phyloP scores from a whole-genome alignment of 1,139 yeast genomes.

The Saccharomyces hybrid region DNA sequence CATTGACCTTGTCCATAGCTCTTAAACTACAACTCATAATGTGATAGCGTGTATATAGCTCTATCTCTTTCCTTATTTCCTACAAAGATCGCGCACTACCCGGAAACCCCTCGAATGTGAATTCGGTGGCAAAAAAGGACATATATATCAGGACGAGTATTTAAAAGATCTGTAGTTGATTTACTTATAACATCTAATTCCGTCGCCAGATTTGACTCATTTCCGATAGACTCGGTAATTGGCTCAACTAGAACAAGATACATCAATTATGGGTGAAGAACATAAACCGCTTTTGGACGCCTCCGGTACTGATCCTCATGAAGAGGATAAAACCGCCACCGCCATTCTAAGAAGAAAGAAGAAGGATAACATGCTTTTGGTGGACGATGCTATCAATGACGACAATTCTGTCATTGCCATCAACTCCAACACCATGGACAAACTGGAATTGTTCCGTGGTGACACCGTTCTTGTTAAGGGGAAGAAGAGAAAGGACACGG shows the following conservation, averaged over 20 bases:
- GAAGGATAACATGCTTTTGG: slow-evolving; percentile 86
- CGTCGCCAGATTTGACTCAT: background rate
- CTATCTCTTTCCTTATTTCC: background rate
- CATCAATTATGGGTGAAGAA: slow-evolving; percentile 29
- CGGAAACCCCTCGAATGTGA: slow-evolving; percentile 1
- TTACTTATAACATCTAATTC: background rate
- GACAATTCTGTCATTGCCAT: slow-evolving; percentile 94
- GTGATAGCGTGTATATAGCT: no score
- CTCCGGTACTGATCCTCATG: slow-evolving; percentile 44
- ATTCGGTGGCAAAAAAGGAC: slow-evolving; percentile 1
- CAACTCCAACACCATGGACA: slow-evolving; percentile 92
- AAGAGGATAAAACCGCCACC: slow-evolving; percentile 88
- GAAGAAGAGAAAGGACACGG: slow-evolving; percentile 96
- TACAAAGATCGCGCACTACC: background rate
- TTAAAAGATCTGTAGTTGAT: background rate
- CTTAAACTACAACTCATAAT: no score
- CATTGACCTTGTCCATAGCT: background rate
- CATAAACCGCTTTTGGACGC: slow-evolving; percentile 43
- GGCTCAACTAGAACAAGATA: background rate
- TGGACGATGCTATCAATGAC: slow-evolving; percentile 95
- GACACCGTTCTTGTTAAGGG: slow-evolving; percentile 97
- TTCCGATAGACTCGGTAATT: background rate
- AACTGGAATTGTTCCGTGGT: slow-evolving; percentile 90
- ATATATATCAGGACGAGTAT: slow-evolving; percentile 1
- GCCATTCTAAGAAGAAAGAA: slow-evolving; percentile 95